Evolutionary conservation across 192 early-diverging fungal species (phyloP).

Genomic region (Bifiguratus adelaidae): DNA sequence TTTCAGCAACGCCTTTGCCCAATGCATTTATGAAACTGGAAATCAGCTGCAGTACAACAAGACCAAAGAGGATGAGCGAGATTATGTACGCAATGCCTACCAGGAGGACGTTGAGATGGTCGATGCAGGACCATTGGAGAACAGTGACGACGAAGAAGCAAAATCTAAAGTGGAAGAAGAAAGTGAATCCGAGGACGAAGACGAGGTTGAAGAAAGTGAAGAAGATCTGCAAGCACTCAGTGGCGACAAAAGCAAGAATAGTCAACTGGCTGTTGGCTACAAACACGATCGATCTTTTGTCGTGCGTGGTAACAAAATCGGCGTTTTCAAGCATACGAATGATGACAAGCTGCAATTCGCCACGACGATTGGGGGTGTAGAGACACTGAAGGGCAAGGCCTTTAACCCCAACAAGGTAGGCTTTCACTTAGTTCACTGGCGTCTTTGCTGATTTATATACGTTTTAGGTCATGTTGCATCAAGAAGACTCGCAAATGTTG

Average conservation of each 20-base stretch:
- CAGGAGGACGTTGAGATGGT: slow-evolving; percentile 61
- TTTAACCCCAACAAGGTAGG: slow-evolving; percentile 58
- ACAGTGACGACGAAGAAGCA: background rate
- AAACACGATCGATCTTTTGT: slow-evolving; percentile 85
- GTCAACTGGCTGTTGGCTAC: slow-evolving; percentile 72
- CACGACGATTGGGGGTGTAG: slow-evolving; percentile 72
- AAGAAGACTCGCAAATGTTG: slow-evolving; percentile 73
- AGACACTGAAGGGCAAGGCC: slow-evolving; percentile 36
- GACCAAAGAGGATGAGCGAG: slow-evolving; percentile 52
- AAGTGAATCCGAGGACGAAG: slow-evolving; percentile 21
- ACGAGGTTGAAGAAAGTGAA: slow-evolving; percentile 29
- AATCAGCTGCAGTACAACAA: slow-evolving; percentile 56
- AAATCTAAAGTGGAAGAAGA: slow-evolving; percentile 24
- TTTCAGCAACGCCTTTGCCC: slow-evolving; percentile 56
- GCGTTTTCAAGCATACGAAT: slow-evolving; percentile 75
- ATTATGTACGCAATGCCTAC: slow-evolving; percentile 65
- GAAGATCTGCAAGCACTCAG: slow-evolving; percentile 15
- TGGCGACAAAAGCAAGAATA: slow-evolving; percentile 45
- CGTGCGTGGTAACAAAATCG: slow-evolving; percentile 80
- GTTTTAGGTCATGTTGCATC: slow-evolving; percentile 72
- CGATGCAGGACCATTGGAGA: slow-evolving; percentile 21
- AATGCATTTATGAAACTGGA: slow-evolving; percentile 66
- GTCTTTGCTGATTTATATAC: background rate
- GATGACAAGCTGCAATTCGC: slow-evolving; percentile 63
- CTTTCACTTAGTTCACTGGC: background rate